These are phyloP conservation scores for Triticum monococcum DNA, from an alignment of 176 grass and related monocot species.

Conservation along the genomic window DNA sequence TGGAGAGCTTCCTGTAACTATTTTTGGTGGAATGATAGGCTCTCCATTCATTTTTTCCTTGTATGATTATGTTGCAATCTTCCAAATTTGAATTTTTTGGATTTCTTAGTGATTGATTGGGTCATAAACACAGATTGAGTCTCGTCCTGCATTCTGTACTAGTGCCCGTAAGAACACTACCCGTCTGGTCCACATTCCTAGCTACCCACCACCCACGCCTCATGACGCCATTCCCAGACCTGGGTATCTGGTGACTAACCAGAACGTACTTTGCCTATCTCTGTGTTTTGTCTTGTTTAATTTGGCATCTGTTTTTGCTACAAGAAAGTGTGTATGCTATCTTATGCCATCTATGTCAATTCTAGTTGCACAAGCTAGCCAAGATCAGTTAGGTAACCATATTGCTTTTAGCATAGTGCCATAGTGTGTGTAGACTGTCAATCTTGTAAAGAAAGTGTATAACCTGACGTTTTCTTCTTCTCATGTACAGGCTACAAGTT, in stretches of 20 bases:
- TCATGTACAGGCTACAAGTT: constrained; percentile 53
- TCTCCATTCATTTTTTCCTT: not conserved
- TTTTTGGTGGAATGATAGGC: not conserved
- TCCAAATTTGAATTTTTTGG: not conserved
- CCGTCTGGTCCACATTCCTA: not conserved
- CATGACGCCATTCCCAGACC: not conserved
- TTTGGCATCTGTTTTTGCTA: constrained; percentile 16
- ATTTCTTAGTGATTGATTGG: not conserved
- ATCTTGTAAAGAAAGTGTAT: not conserved
- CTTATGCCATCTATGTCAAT: constrained; percentile 12
- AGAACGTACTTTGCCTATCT: not conserved
- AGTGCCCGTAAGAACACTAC: not conserved
- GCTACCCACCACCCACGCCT: not conserved
- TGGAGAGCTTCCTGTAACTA: not conserved
- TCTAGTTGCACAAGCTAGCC: not conserved
- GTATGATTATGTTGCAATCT: not conserved
- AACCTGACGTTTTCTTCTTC: constrained; percentile 14
- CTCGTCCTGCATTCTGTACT: not conserved
- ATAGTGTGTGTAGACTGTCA: not conserved
- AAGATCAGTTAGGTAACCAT: constrained; percentile 7
- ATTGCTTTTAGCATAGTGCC: constrained; percentile 8
- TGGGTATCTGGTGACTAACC: not conserved
- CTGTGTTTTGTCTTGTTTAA: constrained; percentile 12
- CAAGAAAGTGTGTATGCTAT: not conserved
- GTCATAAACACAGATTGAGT: not conserved